A percentile compares a stretch with the other conserved stretches of the same genome.
phyloP scores from a whole-genome alignment of 1,139 yeast species.

The Arxiozyma slooffiae region DNA sequence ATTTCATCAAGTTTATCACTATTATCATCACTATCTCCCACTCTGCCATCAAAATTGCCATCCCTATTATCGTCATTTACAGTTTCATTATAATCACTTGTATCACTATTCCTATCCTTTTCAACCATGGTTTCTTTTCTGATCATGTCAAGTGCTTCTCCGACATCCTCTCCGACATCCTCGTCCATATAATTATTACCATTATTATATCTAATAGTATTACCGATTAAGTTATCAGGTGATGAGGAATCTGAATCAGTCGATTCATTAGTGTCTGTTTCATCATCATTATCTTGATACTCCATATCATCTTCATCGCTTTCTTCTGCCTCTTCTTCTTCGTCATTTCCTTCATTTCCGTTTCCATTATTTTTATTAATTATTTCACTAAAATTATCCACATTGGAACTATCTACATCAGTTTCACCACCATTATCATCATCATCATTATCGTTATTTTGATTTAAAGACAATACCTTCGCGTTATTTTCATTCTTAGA shows the following conservation, averaged over 20 bases:
- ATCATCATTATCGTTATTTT: neutral
- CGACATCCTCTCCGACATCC: conserved; percentile 17
- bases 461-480: neutral
- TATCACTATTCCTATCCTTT: neutral
- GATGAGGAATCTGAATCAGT: neutral
- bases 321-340: neutral
- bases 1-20: conserved; percentile 3
- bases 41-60: conserved; percentile 1
- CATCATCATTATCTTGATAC: neutral
- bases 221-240: neutral
- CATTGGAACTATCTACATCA: conserved; percentile 28
- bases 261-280: neutral
- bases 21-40: neutral
- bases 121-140: conserved; percentile 1
- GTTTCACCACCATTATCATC: conserved; percentile 8
- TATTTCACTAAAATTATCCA: conserved; percentile 6
- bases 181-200: conserved; percentile 19
- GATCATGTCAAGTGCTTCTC: conserved; percentile 6
- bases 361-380: conserved; percentile 5
- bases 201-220: conserved; percentile 3
- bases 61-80: neutral
- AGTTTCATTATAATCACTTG: conserved; percentile 1
- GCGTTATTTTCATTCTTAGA: neutral
- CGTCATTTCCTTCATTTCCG: conserved; percentile 6
- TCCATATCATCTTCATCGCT: conserved; percentile 1